Conservation (phyloP, 495 filamentous ascomycete genomes). For the Parmelia sp. region DNA sequence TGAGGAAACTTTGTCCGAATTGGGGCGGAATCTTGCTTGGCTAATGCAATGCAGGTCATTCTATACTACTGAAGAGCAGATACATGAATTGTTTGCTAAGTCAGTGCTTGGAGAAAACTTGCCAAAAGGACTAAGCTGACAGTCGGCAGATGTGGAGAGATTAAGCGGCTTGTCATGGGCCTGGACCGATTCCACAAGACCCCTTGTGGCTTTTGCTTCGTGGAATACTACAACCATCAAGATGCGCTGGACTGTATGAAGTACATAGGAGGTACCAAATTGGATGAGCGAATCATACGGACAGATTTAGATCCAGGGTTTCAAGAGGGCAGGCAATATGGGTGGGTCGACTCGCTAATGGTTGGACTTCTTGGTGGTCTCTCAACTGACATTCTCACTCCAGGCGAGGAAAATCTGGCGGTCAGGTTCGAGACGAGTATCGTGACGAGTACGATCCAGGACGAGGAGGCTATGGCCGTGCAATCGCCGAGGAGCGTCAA, state of each 20-base stretch:
- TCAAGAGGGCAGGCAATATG: slow-evolving; percentile 91
- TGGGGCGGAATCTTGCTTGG: slow-evolving; percentile 1
- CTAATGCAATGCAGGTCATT: slow-evolving; percentile 68
- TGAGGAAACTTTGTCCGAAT: slow-evolving; percentile 14
- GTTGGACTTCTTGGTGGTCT: not conserved
- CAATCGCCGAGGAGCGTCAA: slow-evolving; percentile 56
- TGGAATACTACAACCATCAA: slow-evolving; percentile 96
- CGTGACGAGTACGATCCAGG: slow-evolving; percentile 93
- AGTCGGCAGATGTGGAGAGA: slow-evolving; percentile 70
- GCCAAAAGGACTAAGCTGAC: not conserved
- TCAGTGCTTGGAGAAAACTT: slow-evolving; percentile 27
- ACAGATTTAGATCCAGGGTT: slow-evolving; percentile 98
- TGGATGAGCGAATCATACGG: slow-evolving; percentile 92
- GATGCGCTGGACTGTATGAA: slow-evolving; percentile 97
- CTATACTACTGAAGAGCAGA: slow-evolving; percentile 98
- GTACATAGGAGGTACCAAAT: slow-evolving; percentile 96
- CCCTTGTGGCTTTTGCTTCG: slow-evolving; percentile 97
- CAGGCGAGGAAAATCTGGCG: slow-evolving; percentile 81
- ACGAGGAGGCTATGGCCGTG: slow-evolving; percentile 74
- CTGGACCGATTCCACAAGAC: slow-evolving; percentile 95
- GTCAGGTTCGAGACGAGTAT: slow-evolving; percentile 96
- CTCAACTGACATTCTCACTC: not conserved
- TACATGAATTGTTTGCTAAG: slow-evolving; percentile 95
- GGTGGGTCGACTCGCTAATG: slow-evolving; percentile 40
- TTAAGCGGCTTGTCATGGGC: slow-evolving; percentile 98